Base-by-base conservation (phyloP, 805 yeast species). In the Candida adriatica region DNA sequence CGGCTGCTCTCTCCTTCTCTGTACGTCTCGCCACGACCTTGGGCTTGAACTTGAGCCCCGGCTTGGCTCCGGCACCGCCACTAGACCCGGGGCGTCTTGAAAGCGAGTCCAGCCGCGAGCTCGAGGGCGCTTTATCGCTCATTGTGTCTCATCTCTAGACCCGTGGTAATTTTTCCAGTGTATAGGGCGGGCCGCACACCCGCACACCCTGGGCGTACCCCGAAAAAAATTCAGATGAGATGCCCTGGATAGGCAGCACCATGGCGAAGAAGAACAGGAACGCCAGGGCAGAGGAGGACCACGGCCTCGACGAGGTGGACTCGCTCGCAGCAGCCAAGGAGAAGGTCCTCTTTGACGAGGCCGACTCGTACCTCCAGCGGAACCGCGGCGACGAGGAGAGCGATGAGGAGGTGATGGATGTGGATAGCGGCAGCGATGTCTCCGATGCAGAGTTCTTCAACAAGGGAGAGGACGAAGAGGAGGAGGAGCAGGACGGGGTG, bases 1-100 rank as follows among this genome's bases (percentile, higher is more conserved):
- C 71, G 17, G 82, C 76, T 15, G 76, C 95, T 53, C 95, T 65
- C 45, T 86, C 95, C 45, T 83, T 88, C 45, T 84, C 79, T 8
- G 86, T 62, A 52, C 85, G 75, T 57, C 96, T 66, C 1, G 87
- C 87, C 26, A 88, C 95, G 2, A 68, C 79, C 55, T 88, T 88
- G 3, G 96, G 96, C 55, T 78, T 76, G 59, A 88, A 88, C 55
- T 80, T 79, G 38, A 81, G 59, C 3, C 74, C 64, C 6, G 83
- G 71, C 45, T 74, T 73, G 2, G 60, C 8, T 11, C 10, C 8
- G 22, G 22, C 48, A 17, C 46, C 46, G 10, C 46, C 39, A 3
- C 52, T 29, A 1, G 46, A 22, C 3, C 56, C 49, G 11, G 62
- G 53, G 1, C 64, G 53, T 27, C 40, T 36, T 4, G 40, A 36